Percentiles rank a stretch among this genome's conserved stretches.
phyloP scores from a whole-genome alignment of 805 yeast genomes.

The Wickerhamomyces bovis region DNA sequence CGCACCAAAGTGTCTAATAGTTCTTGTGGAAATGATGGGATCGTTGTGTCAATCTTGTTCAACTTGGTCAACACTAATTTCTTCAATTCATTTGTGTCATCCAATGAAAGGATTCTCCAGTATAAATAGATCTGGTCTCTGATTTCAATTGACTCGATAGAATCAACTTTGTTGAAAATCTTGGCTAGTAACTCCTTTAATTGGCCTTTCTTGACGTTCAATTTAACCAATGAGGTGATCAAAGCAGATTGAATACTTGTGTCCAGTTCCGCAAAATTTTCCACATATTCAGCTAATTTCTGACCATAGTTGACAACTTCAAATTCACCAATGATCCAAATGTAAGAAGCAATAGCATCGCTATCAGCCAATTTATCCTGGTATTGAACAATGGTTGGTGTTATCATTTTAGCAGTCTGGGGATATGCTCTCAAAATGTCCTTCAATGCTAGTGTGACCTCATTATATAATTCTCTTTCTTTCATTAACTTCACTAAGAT shows the following conservation, averaged over 20 bases:
- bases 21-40: slow-evolving; percentile 63
- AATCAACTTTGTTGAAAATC: slow-evolving; percentile 58
- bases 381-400: slow-evolving; percentile 48
- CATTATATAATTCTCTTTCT: slow-evolving; percentile 61
- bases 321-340: slow-evolving; percentile 72
- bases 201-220: slow-evolving; percentile 38
- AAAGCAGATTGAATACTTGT: slow-evolving; percentile 53
- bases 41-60: slow-evolving; percentile 68
- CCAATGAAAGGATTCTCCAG: slow-evolving; percentile 66
- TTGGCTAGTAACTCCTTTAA: slow-evolving; percentile 43
- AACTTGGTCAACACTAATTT: slow-evolving; percentile 53
- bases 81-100: slow-evolving; percentile 30
- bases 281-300: slow-evolving; percentile 40
- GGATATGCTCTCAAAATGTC: slow-evolving; percentile 65
- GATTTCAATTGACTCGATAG: slow-evolving; percentile 67
- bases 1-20: slow-evolving; percentile 60
- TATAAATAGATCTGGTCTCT: slow-evolving; percentile 75
- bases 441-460: slow-evolving; percentile 55
- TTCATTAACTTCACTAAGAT: slow-evolving; percentile 52
- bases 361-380: slow-evolving; percentile 41
- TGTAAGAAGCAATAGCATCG: slow-evolving; percentile 48
- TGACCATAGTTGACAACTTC: slow-evolving; percentile 49
- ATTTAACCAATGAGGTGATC: slow-evolving; percentile 57
- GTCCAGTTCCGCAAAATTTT: slow-evolving; percentile 52
- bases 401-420: slow-evolving; percentile 39